These are phyloP conservation scores for Phoma herbarum DNA, from an alignment of 2,329 filamentous ascomycete genomes.

Conservation along the genomic window DNA sequence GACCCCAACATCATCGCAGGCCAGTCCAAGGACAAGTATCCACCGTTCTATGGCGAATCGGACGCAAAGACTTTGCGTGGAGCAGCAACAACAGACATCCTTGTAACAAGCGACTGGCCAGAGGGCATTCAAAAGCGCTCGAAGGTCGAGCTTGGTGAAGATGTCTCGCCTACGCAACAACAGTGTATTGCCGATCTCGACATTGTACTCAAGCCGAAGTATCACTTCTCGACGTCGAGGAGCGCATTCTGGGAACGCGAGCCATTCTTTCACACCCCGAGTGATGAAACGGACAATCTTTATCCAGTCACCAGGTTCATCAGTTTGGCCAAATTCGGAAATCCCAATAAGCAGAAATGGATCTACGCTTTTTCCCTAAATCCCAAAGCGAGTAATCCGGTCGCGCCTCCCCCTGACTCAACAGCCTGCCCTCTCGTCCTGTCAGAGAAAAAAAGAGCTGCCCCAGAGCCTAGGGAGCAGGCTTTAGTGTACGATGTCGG, in stretches of 20 bases:
- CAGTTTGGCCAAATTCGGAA: constrained; percentile 82
- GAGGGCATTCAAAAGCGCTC: constrained; percentile 74
- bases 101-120: constrained; percentile 90
- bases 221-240: constrained; percentile 81
- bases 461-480: constrained; percentile 44
- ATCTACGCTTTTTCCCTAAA: constrained; percentile 77
- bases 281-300: constrained; percentile 59
- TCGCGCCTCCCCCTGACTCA: constrained; percentile 71
- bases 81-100: constrained; percentile 81
- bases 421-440: constrained; percentile 78
- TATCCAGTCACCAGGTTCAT: constrained; percentile 84
- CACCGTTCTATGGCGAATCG: constrained; percentile 78
- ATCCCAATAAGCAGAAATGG: constrained; percentile 78
- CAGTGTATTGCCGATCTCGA: constrained; percentile 81
- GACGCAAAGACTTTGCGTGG: constrained; percentile 80
- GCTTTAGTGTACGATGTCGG: constrained; percentile 50
- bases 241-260: constrained; percentile 87
- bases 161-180: constrained; percentile 64
- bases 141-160: constrained; percentile 65
- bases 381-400: constrained; percentile 65
- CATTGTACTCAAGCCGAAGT: constrained; percentile 82
- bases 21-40: constrained; percentile 74
- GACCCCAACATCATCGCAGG: constrained; percentile 68
- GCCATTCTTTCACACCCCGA: constrained; percentile 79
- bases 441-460: constrained; percentile 67